Conservation (phyloP, 768 basidiomycete species). For the Mycena galopus region DNA sequence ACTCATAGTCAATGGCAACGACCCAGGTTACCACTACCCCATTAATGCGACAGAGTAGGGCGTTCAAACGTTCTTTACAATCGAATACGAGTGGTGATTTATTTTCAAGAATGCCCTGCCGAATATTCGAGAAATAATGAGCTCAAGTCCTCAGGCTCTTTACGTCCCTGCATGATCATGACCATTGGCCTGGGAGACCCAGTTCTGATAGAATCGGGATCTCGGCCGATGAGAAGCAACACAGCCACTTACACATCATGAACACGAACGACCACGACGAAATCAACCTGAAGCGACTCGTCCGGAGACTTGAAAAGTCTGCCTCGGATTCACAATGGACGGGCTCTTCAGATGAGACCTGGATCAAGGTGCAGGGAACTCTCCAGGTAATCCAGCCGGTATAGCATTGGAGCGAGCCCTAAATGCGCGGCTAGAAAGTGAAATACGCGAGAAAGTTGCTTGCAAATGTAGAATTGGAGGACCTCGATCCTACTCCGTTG, state of each 20-base stretch:
- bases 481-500: constrained; percentile 58
- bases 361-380: constrained; percentile 68
- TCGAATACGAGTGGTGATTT: too few relatives aligned
- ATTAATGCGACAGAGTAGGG: too few relatives aligned
- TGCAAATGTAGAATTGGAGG: constrained; percentile 68
- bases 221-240: too few relatives aligned
- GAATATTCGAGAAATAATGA: too few relatives aligned
- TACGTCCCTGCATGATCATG: too few relatives aligned
- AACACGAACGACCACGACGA: constrained; percentile 62
- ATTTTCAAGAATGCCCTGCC: too few relatives aligned
- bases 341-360: constrained; percentile 48
- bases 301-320: constrained; percentile 72
- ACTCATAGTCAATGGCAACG: too few relatives aligned
- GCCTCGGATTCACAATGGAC: constrained; percentile 55
- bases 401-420: not conserved
- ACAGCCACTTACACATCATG: constrained; percentile 15
- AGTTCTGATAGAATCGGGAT: too few relatives aligned
- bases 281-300: constrained; percentile 74
- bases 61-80: too few relatives aligned
- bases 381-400: constrained; percentile 62
- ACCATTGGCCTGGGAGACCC: too few relatives aligned
- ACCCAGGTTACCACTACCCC: too few relatives aligned
- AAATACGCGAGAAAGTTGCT: constrained; percentile 70
- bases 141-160: too few relatives aligned
- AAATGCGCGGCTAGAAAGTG: constrained; percentile 51